Conservation (phyloP, 495 filamentous ascomycete genomes). For the Xylaria acuta region DNA sequence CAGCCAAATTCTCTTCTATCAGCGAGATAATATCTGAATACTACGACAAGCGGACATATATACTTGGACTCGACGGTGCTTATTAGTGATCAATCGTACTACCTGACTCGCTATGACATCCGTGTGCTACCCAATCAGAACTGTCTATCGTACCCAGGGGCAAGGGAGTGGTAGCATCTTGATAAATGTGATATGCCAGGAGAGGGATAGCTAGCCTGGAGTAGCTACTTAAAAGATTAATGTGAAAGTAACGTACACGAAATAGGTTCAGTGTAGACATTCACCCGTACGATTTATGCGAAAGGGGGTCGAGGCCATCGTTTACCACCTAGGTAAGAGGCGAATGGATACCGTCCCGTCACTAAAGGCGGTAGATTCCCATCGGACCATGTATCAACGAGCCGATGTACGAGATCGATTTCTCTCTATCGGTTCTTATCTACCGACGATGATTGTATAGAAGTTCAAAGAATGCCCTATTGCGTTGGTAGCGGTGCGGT, state of each 20-base stretch:
- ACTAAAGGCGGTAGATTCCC: constrained; percentile 1
- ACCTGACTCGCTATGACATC: neutral
- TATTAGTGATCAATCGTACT: neutral
- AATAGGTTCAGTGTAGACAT: neutral
- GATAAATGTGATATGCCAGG: no score
- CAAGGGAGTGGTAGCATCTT: no score
- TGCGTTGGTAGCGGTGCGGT: neutral
- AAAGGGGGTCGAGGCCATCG: constrained; percentile 5
- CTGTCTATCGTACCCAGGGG: no score
- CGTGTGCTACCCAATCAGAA: no score
- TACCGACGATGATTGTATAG: neutral
- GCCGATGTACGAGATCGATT: constrained; percentile 1
- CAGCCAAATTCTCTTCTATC: no score
- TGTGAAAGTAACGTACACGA: no score
- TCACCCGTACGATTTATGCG: neutral
- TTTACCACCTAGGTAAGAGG: neutral
- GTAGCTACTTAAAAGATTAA: no score
- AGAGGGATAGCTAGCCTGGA: no score
- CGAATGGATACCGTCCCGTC: constrained; percentile 10
- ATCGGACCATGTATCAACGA: neutral
- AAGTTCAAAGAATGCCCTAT: neutral
- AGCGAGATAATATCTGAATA: no score
- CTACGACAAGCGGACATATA: neutral
- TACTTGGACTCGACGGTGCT: neutral
- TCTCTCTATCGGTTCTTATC: neutral